Conservation (phyloP, 2,329 filamentous ascomycete genomes). For the Didymella keratinophila region DNA sequence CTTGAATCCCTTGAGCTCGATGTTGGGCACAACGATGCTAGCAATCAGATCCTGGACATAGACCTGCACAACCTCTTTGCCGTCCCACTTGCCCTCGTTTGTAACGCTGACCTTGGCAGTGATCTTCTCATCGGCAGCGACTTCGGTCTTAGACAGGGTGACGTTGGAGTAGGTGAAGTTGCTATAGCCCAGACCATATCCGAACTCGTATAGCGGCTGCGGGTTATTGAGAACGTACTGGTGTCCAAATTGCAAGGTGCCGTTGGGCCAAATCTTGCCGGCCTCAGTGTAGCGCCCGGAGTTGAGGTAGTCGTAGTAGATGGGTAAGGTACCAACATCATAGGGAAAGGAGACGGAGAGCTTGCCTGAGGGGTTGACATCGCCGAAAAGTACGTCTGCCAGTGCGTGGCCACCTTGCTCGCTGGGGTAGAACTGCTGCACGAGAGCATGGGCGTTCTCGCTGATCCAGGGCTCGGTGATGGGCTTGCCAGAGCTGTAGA, state of each 20-base stretch:
- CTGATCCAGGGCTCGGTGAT: conserved; percentile 78
- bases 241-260: conserved; percentile 69
- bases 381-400: conserved; percentile 68
- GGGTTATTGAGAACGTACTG: conserved; percentile 70
- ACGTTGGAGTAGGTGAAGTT: conserved; percentile 67
- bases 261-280: conserved; percentile 63
- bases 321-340: conserved; percentile 70
- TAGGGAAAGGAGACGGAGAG: conserved; percentile 72
- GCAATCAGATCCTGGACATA: conserved; percentile 71
- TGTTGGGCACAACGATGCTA: conserved; percentile 70
- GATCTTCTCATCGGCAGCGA: conserved; percentile 61
- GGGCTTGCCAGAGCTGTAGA: conserved; percentile 74
- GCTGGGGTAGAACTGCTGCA: conserved; percentile 79
- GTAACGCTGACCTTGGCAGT: conserved; percentile 68
- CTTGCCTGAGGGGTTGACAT: conserved; percentile 71
- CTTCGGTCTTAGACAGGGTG: conserved; percentile 59
- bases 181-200: conserved; percentile 72
- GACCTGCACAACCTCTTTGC: conserved; percentile 72
- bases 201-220: conserved; percentile 69
- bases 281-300: conserved; percentile 65
- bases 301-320: conserved; percentile 78
- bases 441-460: conserved; percentile 67
- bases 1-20: conserved; percentile 70
- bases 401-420: conserved; percentile 73
- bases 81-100: conserved; percentile 65